phyloP scores from a whole-genome alignment of 345 rosid species.

The Iberis pinnata region DNA sequence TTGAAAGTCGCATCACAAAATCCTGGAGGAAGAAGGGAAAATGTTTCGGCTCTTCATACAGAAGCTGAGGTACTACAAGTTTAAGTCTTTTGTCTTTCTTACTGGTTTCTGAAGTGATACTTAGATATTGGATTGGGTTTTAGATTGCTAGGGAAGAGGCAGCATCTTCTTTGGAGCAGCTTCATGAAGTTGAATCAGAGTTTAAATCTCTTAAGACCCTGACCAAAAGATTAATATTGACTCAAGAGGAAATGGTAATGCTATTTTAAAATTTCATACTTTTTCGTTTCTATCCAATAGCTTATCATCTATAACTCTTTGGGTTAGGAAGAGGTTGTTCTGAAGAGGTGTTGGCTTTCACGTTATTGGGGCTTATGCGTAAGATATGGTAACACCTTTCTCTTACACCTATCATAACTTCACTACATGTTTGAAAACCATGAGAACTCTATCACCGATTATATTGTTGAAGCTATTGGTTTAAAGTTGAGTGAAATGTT shows the following conservation, averaged over 20 bases:
- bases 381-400: constrained; percentile 47
- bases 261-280: constrained; percentile 13
- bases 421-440: neutral
- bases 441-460: neutral
- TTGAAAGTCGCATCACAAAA: constrained; percentile 47
- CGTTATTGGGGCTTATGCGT: constrained; percentile 87
- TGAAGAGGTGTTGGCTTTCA: constrained; percentile 99
- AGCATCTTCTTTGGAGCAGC: constrained; percentile 54
- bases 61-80: constrained; percentile 68
- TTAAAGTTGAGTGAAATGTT: constrained; percentile 4
- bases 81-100: constrained; percentile 14
- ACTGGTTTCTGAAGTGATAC: constrained; percentile 5
- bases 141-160: constrained; percentile 74
- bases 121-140: constrained; percentile 14
- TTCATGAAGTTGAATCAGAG: constrained; percentile 58
- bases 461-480: too few relatives aligned
- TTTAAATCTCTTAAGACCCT: constrained; percentile 47
- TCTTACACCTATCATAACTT: neutral
- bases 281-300: constrained; percentile 16
- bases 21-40: constrained; percentile 41
- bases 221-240: constrained; percentile 67
- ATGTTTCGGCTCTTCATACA: constrained; percentile 47
- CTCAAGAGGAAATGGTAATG: constrained; percentile 87
- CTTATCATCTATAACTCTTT: constrained; percentile 36
- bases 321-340: constrained; percentile 84